These are phyloP conservation scores for Ustilago trichophora DNA, from an alignment of 1,284 basidiomycete genomes.

Conservation along the genomic window DNA sequence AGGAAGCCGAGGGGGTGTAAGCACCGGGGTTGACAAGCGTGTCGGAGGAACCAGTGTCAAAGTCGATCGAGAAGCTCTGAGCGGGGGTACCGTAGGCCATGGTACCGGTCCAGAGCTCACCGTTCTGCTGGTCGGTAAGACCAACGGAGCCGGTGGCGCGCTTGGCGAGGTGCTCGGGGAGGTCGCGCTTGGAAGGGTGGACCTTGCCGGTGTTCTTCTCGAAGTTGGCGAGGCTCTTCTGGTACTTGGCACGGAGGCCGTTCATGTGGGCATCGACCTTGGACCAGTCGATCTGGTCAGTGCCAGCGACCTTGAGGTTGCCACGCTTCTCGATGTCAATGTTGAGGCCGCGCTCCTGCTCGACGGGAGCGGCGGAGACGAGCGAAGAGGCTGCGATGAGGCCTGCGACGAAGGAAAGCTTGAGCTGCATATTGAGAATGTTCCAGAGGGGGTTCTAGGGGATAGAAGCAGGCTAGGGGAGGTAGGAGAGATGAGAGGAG, in stretches of 20 bases:
- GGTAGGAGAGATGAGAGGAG: background rate
- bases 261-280: conserved; percentile 50
- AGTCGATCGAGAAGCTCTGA: conserved; percentile 59
- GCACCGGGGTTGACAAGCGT: conserved; percentile 58
- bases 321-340: conserved; percentile 47
- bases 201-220: conserved; percentile 56
- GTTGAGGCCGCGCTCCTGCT: conserved; percentile 43
- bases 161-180: conserved; percentile 36
- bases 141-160: conserved; percentile 49
- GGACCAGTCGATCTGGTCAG: conserved; percentile 46
- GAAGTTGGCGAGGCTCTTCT: conserved; percentile 42
- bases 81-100: conserved; percentile 57
- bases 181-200: conserved; percentile 42
- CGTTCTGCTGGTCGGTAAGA: conserved; percentile 49
- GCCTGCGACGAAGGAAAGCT: conserved; percentile 50
- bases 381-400: conserved; percentile 48
- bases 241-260: conserved; percentile 49
- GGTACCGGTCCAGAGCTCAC: conserved; percentile 60
- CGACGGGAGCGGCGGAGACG: conserved; percentile 42
- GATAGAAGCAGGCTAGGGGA: background rate
- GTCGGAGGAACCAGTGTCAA: conserved; percentile 65
- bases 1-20: conserved; percentile 51
- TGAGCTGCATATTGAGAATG: conserved; percentile 51
- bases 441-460: background rate
- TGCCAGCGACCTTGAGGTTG: conserved; percentile 29